phyloP scores from a whole-genome alignment of 2,329 filamentous ascomycete genomes.

The Aspergillus sp. region DNA sequence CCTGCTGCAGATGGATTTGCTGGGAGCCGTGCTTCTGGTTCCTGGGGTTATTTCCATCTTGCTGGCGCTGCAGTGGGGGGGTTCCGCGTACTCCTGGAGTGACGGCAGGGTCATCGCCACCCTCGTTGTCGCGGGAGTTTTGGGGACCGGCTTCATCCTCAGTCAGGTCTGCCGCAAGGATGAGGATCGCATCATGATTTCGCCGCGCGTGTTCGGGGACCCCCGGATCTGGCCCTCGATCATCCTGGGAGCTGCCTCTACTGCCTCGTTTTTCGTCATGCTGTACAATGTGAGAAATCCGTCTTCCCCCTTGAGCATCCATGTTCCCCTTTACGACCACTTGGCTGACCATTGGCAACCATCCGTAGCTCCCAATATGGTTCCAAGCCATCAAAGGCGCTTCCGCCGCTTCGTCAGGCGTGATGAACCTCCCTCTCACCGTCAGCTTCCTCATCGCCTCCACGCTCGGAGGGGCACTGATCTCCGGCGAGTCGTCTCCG shows the following conservation, averaged over 20 bases:
- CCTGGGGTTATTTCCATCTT: constrained; percentile 18
- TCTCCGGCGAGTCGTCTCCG: too few species aligned
- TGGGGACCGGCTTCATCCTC: constrained; percentile 6
- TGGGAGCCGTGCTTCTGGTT: constrained; percentile 3
- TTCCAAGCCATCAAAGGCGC: constrained; percentile 20
- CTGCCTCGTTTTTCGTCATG: constrained; percentile 10
- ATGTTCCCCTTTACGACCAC: background rate
- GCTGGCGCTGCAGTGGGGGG: background rate
- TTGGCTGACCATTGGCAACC: background rate
- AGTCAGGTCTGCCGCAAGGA: constrained; percentile 3
- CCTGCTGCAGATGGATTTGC: constrained; percentile 11
- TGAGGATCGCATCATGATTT: constrained; percentile 11
- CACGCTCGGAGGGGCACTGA: too few species aligned
- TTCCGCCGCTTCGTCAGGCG: constrained; percentile 3
- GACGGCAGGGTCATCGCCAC: constrained; percentile 10
- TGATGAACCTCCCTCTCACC: constrained; percentile 17
- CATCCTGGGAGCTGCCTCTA: constrained; percentile 1
- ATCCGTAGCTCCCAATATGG: constrained; percentile 16
- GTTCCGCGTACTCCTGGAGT: too few species aligned
- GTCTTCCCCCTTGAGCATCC: background rate
- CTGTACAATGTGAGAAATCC: constrained; percentile 15
- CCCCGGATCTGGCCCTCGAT: constrained; percentile 11
- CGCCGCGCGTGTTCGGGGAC: constrained; percentile 11
- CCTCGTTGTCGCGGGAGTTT: constrained; percentile 6
- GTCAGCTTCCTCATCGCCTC: constrained; percentile 6